Percentiles rank a stretch among this genome's conserved stretches.
Evolutionary conservation across 768 basidiomycete genomes (phyloP).

Genomic region (Harrya chromipes): DNA sequence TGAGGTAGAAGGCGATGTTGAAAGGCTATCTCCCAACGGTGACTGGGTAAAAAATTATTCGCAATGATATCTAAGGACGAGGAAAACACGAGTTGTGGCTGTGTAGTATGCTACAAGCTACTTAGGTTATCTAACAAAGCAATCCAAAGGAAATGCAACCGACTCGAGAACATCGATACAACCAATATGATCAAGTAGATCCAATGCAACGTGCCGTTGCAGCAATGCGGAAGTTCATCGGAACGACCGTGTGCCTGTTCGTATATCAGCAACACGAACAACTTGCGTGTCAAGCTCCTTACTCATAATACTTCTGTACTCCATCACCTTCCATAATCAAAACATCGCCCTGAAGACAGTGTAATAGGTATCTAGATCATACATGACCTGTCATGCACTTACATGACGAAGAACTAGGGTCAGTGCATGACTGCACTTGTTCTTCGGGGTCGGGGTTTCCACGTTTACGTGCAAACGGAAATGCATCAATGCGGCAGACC

Average conservation of each 20-base stretch:
- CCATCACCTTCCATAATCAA: constrained; percentile 72
- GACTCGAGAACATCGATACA: background rate
- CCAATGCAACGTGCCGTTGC: constrained; percentile 73
- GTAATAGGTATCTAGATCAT: background rate
- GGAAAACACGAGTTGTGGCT: constrained; percentile 13
- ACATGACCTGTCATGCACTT: constrained; percentile 13
- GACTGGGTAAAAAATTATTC: too few relatives aligned
- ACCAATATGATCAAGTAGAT: constrained; percentile 17
- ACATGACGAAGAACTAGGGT: constrained; percentile 68
- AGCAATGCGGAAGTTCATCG: constrained; percentile 73
- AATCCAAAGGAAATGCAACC: too few relatives aligned
- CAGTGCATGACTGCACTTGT: constrained; percentile 36
- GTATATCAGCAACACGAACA: constrained; percentile 11
- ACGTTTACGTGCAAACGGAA: constrained; percentile 53
- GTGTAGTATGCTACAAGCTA: constrained; percentile 1
- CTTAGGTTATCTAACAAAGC: too few relatives aligned
- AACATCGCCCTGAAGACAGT: constrained; percentile 62
- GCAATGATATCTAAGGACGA: too few relatives aligned
- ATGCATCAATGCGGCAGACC: constrained; percentile 76
- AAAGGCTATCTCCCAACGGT: background rate
- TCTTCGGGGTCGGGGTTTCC: constrained; percentile 31
- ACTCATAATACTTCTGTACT: constrained; percentile 73
- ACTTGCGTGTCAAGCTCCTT: constrained; percentile 22
- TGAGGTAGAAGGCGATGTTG: background rate
- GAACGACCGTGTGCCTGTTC: constrained; percentile 68